phyloP scores from a whole-genome alignment of 176 grass and related monocot species.

The Ensete ventricosum region DNA sequence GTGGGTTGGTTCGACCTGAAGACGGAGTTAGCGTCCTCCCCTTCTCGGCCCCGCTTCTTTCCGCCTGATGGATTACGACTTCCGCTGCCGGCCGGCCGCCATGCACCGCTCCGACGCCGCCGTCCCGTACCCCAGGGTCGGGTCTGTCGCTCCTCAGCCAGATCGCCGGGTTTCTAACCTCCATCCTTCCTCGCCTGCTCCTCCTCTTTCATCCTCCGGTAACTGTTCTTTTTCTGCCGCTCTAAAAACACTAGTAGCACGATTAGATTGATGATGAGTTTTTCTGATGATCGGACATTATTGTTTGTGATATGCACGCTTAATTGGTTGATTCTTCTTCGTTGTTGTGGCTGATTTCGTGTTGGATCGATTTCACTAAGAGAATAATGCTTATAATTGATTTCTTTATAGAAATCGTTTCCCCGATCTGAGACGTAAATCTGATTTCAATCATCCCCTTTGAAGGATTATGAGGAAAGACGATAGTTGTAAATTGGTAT shows the following conservation, averaged over 20 bases:
- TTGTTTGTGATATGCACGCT: neutral
- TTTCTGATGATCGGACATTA: neutral
- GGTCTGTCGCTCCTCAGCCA: neutral
- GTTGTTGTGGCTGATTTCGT: neutral
- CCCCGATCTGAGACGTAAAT: neutral
- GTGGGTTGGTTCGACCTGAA: too few relatives aligned
- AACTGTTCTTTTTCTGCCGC: neutral
- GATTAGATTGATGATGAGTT: neutral
- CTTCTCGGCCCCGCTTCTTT: neutral
- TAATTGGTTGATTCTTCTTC: neutral
- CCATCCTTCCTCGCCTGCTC: conserved; percentile 20
- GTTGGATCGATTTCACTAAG: neutral
- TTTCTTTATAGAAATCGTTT: neutral
- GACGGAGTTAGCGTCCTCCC: neutral
- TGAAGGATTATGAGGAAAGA: neutral
- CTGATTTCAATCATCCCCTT: neutral
- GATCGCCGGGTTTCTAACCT: conserved; percentile 1
- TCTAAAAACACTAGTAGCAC: neutral
- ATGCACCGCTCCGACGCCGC: neutral
- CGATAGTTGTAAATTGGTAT: too few relatives aligned
- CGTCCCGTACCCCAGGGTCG: conserved; percentile 17
- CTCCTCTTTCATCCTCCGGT: conserved; percentile 16
- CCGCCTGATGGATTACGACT: neutral
- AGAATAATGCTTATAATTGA: neutral
- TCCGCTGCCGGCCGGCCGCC: neutral